phyloP scores from a whole-genome alignment of 805 yeast genomes.

The Metschnikowia continentalis region DNA sequence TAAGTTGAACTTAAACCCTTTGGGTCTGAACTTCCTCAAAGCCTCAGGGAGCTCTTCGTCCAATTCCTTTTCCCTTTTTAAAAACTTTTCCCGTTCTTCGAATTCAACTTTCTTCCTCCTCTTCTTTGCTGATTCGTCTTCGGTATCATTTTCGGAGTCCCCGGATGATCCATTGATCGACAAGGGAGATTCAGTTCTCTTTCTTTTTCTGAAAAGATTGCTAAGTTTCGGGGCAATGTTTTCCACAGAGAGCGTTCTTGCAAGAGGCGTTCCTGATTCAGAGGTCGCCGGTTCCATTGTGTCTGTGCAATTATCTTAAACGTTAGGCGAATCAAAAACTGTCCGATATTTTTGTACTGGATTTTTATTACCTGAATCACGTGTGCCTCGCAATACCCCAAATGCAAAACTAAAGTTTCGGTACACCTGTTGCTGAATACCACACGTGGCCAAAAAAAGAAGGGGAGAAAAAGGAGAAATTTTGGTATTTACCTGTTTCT shows the following conservation, averaged over 20 bases:
- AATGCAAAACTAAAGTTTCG: not conserved
- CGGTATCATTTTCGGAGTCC: conserved; percentile 8
- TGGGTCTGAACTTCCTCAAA: conserved; percentile 72
- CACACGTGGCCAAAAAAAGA: not conserved
- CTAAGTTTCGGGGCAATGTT: conserved; percentile 35
- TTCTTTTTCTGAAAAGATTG: conserved; percentile 23
- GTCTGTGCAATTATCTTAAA: not conserved
- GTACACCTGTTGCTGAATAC: not conserved
- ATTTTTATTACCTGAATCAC: conserved; percentile 4
- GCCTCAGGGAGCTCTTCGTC: conserved; percentile 67
- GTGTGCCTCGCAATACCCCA: conserved; percentile 4
- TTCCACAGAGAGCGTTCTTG: conserved; percentile 38
- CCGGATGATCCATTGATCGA: conserved; percentile 8
- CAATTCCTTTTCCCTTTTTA: conserved; percentile 51
- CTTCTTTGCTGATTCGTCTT: conserved; percentile 10
- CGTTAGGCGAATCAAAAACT: conserved; percentile 1
- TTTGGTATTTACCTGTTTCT: too few relatives aligned
- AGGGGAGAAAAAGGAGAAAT: not conserved
- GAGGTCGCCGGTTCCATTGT: conserved; percentile 9
- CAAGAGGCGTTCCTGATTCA: conserved; percentile 17
- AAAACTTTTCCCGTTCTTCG: conserved; percentile 28
- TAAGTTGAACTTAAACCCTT: conserved; percentile 68
- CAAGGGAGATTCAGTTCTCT: conserved; percentile 14
- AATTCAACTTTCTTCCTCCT: conserved; percentile 25
- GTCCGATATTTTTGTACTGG: conserved; percentile 2